phyloP scores from a whole-genome alignment of 2,329 filamentous ascomycete genomes.

The Rutstroemia sydowiana region DNA sequence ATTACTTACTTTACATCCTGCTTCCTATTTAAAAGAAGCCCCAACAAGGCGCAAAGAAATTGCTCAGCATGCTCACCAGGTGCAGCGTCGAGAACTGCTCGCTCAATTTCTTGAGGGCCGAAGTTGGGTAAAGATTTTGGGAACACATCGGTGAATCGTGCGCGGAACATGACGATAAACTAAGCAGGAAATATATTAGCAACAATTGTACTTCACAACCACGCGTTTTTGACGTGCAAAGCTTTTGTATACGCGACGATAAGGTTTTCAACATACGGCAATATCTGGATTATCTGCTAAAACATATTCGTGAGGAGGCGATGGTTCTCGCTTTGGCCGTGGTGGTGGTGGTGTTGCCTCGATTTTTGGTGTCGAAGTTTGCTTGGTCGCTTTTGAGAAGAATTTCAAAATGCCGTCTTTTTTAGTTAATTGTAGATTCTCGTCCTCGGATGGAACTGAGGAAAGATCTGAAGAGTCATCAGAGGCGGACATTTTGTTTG shows the following conservation, averaged over 20 bases:
- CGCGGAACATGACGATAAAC: slow-evolving; percentile 98
- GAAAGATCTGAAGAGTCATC: slow-evolving; percentile 60
- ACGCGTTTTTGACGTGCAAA: slow-evolving; percentile 48
- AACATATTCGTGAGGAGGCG: slow-evolving; percentile 83
- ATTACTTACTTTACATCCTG: slow-evolving; percentile 90
- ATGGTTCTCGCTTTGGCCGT: slow-evolving; percentile 72
- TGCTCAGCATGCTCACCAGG: slow-evolving; percentile 82
- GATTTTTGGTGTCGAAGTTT: slow-evolving; percentile 42
- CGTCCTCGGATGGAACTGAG: slow-evolving; percentile 47
- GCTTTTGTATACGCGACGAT: slow-evolving; percentile 32
- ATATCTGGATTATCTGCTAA: slow-evolving; percentile 88
- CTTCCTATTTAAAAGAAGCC: slow-evolving; percentile 88
- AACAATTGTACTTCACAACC: slow-evolving; percentile 25
- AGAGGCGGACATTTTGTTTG: slow-evolving; percentile 36
- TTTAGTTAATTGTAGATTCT: slow-evolving; percentile 43
- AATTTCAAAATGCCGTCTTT: slow-evolving; percentile 59
- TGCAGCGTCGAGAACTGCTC: slow-evolving; percentile 67
- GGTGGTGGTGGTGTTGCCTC: slow-evolving; percentile 55
- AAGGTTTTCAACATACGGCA: slow-evolving; percentile 59
- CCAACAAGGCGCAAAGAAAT: slow-evolving; percentile 81
- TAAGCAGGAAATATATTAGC: slow-evolving; percentile 39
- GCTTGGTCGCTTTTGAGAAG: slow-evolving; percentile 49
- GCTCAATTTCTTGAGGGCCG: slow-evolving; percentile 91
- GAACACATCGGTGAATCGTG: slow-evolving; percentile 84
- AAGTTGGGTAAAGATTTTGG: slow-evolving; percentile 82